Percentiles rank a stretch among this genome's conserved stretches.
These are phyloP conservation scores for Zalerion maritima DNA, from an alignment of 495 filamentous ascomycete species.

Conservation along the genomic window DNA sequence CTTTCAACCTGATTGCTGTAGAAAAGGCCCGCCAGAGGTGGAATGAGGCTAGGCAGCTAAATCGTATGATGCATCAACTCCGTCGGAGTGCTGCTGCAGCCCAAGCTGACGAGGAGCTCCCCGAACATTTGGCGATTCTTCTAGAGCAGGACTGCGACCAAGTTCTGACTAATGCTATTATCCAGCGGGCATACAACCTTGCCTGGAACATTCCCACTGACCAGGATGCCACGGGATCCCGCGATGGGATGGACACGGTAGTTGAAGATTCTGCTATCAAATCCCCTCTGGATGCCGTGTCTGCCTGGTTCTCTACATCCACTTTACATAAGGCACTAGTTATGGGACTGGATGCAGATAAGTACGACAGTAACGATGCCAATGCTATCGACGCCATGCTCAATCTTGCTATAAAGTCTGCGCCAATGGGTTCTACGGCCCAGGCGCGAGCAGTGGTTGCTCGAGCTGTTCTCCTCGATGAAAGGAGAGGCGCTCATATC, in stretches of 20 bases:
- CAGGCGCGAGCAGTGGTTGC: conserved; percentile 69
- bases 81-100: conserved; percentile 24
- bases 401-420: conserved; percentile 52
- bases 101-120: conserved; percentile 45
- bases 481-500: conserved; percentile 40
- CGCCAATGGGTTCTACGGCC: conserved; percentile 64
- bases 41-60: conserved; percentile 58
- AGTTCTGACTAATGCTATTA: conserved; percentile 59
- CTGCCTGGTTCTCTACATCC: conserved; percentile 78
- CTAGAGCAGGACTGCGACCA: conserved; percentile 64
- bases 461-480: conserved; percentile 40
- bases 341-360: conserved; percentile 38
- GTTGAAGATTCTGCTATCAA: conserved; percentile 77
- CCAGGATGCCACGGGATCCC: conserved; percentile 42
- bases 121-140: conserved; percentile 58
- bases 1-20: conserved; percentile 50
- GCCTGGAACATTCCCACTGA: conserved; percentile 73
- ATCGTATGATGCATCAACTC: conserved; percentile 39
- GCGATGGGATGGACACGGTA: conserved; percentile 66
- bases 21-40: conserved; percentile 62
- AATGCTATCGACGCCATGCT: conserved; percentile 37
- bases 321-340: conserved; percentile 57
- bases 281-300: conserved; percentile 76
- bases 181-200: conserved; percentile 80
- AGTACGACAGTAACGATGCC: too few species aligned